Conservation (phyloP, 108 stramenopile species). For the Cyclotella distinguenda region DNA sequence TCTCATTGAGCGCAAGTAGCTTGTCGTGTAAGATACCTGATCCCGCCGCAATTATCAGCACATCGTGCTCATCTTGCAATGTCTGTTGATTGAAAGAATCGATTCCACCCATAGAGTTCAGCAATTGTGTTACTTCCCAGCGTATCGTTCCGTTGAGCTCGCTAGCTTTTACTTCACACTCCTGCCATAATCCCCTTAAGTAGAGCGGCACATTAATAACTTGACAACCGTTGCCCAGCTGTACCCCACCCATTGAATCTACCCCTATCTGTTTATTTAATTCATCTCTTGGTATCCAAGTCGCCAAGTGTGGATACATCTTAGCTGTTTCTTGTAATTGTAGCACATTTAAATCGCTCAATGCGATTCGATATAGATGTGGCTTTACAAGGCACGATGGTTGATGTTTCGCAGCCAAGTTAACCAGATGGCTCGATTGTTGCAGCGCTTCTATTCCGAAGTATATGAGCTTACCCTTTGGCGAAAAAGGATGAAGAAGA, state of each 20-base stretch:
- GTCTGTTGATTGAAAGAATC: conserved; percentile 1
- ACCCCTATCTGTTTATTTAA: conserved; percentile 28
- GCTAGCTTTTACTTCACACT: conserved; percentile 35
- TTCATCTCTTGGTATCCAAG: conserved; percentile 58
- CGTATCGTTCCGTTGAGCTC: conserved; percentile 16
- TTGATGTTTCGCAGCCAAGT: conserved; percentile 39
- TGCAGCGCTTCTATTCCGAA: conserved; percentile 69
- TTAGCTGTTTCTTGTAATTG: conserved; percentile 43
- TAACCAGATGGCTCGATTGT: conserved; percentile 51
- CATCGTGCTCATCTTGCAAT: conserved; percentile 45
- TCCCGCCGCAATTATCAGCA: conserved; percentile 67
- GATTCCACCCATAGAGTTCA: too few relatives aligned
- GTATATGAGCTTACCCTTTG: conserved; percentile 75
- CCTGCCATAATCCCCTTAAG: conserved; percentile 63
- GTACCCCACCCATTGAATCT: conserved; percentile 57
- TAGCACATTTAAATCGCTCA: conserved; percentile 43
- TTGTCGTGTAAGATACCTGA: conserved; percentile 59
- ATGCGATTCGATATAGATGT: conserved; percentile 70
- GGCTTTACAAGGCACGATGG: conserved; percentile 51
- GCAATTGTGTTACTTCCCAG: conserved; percentile 22
- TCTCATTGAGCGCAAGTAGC: conserved; percentile 7
- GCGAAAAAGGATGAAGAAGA: conserved; percentile 79
- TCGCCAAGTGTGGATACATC: conserved; percentile 40
- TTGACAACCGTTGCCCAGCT: conserved; percentile 60
- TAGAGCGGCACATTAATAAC: conserved; percentile 80